These are phyloP conservation scores for Maudiozyma turicensis DNA, from an alignment of 805 yeast species.

Conservation along the genomic window DNA sequence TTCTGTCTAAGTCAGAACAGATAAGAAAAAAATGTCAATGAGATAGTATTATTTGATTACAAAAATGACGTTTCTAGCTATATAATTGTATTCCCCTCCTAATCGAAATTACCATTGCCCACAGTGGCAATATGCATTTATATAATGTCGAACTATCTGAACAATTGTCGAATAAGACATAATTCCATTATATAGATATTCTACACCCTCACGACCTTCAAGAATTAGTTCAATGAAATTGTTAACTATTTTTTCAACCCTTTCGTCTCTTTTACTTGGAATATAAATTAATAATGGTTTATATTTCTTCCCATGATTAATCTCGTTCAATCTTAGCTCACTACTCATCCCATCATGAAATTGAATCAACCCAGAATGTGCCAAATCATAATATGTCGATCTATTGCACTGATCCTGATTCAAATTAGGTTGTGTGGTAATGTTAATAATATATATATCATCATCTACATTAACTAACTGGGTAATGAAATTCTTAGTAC, in stretches of 20 bases:
- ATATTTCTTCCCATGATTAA: constrained; percentile 1
- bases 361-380: constrained; percentile 19
- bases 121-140: neutral
- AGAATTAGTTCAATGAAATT: constrained; percentile 8
- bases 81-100: too few species aligned
- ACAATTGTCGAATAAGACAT: neutral
- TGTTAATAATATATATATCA: constrained; percentile 13
- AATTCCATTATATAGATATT: neutral
- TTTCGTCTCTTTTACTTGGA: neutral
- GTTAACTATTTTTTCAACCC: constrained; percentile 1
- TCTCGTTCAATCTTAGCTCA: constrained; percentile 8
- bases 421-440: constrained; percentile 5
- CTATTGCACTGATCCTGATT: constrained; percentile 2
- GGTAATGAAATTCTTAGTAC: constrained; percentile 13
- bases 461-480: constrained; percentile 5
- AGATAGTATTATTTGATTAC: neutral
- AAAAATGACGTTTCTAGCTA: too few species aligned
- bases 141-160: neutral
- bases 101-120: neutral
- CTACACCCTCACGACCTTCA: constrained; percentile 12
- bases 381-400: constrained; percentile 5
- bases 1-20: constrained; percentile 8
- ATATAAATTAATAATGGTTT: neutral
- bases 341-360: constrained; percentile 20
- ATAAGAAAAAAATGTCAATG: neutral